Evolutionary conservation across 805 yeast genomes (phyloP).

Genomic region (Torulaspora quercuum): DNA sequence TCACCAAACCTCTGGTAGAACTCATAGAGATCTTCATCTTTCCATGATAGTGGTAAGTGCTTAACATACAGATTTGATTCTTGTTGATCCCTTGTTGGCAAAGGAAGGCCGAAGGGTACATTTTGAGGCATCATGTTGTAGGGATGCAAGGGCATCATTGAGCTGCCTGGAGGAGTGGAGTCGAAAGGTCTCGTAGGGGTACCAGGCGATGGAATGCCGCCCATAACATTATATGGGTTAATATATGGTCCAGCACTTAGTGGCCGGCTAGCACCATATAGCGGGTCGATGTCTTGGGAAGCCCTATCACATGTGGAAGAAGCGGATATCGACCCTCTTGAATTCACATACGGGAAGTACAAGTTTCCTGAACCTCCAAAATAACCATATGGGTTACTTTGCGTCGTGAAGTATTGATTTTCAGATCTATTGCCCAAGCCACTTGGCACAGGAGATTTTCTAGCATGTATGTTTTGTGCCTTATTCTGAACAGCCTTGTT

Average conservation of each 20-base stretch:
- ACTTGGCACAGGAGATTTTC: conserved; percentile 3
- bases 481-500: conserved; percentile 42
- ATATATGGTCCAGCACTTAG: conserved; percentile 6
- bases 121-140: conserved; percentile 10
- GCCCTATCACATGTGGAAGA: background rate
- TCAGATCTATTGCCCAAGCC: conserved; percentile 1
- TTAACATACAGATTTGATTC: conserved; percentile 74
- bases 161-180: conserved; percentile 2
- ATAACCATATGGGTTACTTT: conserved; percentile 7
- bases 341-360: conserved; percentile 7
- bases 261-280: conserved; percentile 6
- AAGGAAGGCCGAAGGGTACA: conserved; percentile 22
- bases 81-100: conserved; percentile 47
- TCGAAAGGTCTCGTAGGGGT: conserved; percentile 10
- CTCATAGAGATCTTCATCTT: conserved; percentile 49
- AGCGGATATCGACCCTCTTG: conserved; percentile 3
- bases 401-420: conserved; percentile 1
- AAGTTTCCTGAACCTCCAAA: conserved; percentile 6
- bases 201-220: conserved; percentile 12
- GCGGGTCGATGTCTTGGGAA: conserved; percentile 5
- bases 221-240: conserved; percentile 11
- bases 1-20: conserved; percentile 48
- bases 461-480: conserved; percentile 9
- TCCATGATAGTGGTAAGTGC: conserved; percentile 53
- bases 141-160: conserved; percentile 8